Evolutionary conservation across 805 yeast species (phyloP).

Genomic region (Geotrichum ghanense): DNA sequence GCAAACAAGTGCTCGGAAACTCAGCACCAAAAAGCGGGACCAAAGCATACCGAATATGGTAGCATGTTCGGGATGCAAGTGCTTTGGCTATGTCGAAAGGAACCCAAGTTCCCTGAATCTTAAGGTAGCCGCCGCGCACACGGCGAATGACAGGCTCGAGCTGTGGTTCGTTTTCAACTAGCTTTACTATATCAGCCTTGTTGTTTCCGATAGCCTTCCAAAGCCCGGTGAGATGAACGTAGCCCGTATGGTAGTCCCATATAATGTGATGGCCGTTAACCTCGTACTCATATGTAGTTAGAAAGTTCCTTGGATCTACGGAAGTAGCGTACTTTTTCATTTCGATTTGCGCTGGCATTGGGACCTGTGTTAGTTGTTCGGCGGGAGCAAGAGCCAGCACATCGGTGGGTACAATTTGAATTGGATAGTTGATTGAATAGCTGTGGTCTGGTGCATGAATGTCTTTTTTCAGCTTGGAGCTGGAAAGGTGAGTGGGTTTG

Average conservation of each 20-base stretch:
- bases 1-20: conserved; percentile 51
- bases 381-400: conserved; percentile 2
- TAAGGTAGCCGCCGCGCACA: conserved; percentile 81
- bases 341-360: conserved; percentile 11
- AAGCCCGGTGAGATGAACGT: conserved; percentile 77
- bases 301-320: conserved; percentile 56
- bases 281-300: conserved; percentile 63
- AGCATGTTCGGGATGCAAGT: conserved; percentile 67
- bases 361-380: conserved; percentile 9
- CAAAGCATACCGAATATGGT: conserved; percentile 59
- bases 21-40: conserved; percentile 69
- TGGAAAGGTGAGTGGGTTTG: too few relatives aligned
- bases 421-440: neutral
- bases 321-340: conserved; percentile 46
- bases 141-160: conserved; percentile 53
- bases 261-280: conserved; percentile 63
- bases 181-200: conserved; percentile 68
- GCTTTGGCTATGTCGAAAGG: conserved; percentile 57
- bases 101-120: conserved; percentile 92
- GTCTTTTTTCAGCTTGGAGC: neutral
- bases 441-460: neutral
- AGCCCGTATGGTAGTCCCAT: conserved; percentile 80
- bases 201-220: conserved; percentile 58
- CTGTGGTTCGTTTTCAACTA: conserved; percentile 53
- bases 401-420: neutral